Conservation (phyloP, 257 asterid genomes). For the Solanum virginianum region DNA sequence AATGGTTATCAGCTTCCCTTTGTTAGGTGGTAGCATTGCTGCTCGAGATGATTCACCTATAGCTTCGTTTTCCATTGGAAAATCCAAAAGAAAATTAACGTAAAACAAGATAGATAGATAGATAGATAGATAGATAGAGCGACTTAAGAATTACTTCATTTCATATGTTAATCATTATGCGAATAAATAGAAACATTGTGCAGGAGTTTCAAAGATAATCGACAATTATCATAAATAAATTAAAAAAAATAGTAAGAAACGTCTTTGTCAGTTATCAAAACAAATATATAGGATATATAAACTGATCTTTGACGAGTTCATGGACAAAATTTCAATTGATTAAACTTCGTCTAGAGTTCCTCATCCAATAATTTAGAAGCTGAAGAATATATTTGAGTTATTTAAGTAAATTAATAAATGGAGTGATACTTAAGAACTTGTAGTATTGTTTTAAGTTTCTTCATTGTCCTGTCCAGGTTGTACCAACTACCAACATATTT, state of each 20-base stretch:
- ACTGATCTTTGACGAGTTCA: not conserved
- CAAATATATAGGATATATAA: not conserved
- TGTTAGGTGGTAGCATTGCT: conserved; percentile 18
- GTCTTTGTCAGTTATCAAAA: not conserved
- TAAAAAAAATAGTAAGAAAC: not conserved
- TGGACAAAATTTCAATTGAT: not conserved
- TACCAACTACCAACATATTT: not conserved
- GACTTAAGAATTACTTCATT: not conserved
- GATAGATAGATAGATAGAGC: not conserved
- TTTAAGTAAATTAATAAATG: not conserved
- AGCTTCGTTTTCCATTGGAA: conserved; percentile 1
- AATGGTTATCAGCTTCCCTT: conserved; percentile 27
- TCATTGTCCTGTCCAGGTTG: not conserved
- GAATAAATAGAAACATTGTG: not conserved
- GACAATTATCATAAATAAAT: not conserved
- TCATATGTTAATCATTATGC: not conserved
- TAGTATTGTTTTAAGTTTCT: not conserved
- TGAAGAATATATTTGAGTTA: not conserved
- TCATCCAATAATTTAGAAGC: not conserved
- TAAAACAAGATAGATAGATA: not conserved
- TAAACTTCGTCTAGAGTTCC: not conserved
- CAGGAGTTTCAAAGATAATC: not conserved
- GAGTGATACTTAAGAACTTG: not conserved
- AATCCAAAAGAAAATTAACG: not conserved
- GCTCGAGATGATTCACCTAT: not conserved